Evolutionary conservation across 116 monocot species (phyloP).

Genomic region (Trichopus zeylanicus): DNA sequence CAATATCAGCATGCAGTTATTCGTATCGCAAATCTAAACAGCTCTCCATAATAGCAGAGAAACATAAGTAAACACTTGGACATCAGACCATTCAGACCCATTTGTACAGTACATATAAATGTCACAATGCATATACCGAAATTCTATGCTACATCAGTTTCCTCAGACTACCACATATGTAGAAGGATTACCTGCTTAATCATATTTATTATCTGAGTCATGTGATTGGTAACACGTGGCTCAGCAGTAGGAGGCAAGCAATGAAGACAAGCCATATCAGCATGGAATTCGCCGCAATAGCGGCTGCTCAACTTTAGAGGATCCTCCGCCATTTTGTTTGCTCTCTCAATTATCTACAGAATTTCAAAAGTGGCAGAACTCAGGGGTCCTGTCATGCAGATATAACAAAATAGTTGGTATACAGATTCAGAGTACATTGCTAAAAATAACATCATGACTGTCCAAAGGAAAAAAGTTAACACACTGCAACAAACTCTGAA

Average conservation of each 20-base stretch:
- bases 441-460: not conserved
- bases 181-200: constrained; percentile 60
- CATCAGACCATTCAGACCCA: not conserved
- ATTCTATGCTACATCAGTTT: no score
- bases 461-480: not conserved
- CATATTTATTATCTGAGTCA: constrained; percentile 88
- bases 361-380: constrained; percentile 63
- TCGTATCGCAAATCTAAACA: no score
- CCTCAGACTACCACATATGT: no score
- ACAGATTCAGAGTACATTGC: not conserved
- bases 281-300: constrained; percentile 77
- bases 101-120: not conserved
- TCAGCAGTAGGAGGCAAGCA: constrained; percentile 84
- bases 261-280: constrained; percentile 79
- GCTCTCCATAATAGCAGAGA: no score
- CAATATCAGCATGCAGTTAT: no score
- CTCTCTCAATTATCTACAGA: constrained; percentile 96
- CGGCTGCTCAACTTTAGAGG: constrained; percentile 82
- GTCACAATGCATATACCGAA: not conserved
- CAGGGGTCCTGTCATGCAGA: constrained; percentile 75
- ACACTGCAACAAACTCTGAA: not conserved
- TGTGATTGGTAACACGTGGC: constrained; percentile 86
- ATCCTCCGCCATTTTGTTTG: constrained; percentile 82
- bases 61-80: not conserved
- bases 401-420: constrained; percentile 35